Evolutionary conservation across 306 rosid genomes (phyloP).

Genomic region (Amphicarpaea edgeworthii): DNA sequence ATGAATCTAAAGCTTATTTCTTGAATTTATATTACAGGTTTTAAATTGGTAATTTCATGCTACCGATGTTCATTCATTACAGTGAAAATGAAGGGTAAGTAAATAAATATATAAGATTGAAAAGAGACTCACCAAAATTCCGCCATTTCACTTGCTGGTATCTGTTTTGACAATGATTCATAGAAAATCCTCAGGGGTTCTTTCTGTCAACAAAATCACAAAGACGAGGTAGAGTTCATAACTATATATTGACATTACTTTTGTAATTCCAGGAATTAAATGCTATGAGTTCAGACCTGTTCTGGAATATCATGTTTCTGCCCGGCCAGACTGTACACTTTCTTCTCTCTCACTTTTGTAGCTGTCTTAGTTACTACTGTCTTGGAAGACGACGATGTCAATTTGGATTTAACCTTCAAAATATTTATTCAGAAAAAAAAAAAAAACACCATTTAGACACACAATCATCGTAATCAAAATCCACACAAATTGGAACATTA

Average conservation of each 20-base stretch:
- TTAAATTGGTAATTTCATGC: neutral
- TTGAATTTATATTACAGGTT: neutral
- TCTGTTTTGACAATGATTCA: slow-evolving; percentile 88
- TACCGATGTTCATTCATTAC: neutral
- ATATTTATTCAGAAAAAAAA: slow-evolving; percentile 19
- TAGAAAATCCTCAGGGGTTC: slow-evolving; percentile 91
- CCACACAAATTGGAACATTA: too few relatives aligned
- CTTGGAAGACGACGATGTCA: slow-evolving; percentile 55
- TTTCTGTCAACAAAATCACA: slow-evolving; percentile 69
- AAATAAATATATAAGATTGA: neutral
- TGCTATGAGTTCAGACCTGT: slow-evolving; percentile 60
- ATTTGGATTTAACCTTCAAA: slow-evolving; percentile 73
- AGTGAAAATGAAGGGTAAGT: neutral
- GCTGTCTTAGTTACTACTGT: slow-evolving; percentile 15
- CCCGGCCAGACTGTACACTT: slow-evolving; percentile 77
- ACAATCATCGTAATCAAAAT: too few relatives aligned
- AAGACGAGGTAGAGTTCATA: slow-evolving; percentile 30
- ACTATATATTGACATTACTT: slow-evolving; percentile 21
- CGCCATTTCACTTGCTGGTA: slow-evolving; percentile 92
- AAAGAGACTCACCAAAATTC: slow-evolving; percentile 74
- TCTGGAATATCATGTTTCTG: slow-evolving; percentile 94
- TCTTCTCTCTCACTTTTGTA: slow-evolving; percentile 70
- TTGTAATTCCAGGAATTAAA: slow-evolving; percentile 30
- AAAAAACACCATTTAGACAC: neutral
- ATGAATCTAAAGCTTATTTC: slow-evolving; percentile 1